Conservation (phyloP, 768 basidiomycete species). For the Steccherinum ochraceum region DNA sequence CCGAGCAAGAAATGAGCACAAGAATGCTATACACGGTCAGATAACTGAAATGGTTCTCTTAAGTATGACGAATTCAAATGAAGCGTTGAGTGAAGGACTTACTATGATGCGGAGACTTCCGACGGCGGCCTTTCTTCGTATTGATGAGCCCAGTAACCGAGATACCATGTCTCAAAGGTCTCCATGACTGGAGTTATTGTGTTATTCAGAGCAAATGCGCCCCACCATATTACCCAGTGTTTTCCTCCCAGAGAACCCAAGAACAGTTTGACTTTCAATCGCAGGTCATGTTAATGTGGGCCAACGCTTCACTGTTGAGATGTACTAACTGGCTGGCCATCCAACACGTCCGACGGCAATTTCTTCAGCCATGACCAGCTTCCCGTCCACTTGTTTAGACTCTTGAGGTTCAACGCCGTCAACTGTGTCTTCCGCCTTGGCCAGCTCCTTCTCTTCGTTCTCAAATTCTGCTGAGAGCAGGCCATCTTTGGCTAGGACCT, state of each 20-base stretch:
- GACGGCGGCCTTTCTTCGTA: constrained; percentile 20
- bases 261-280: constrained; percentile 22
- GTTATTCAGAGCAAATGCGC: constrained; percentile 12
- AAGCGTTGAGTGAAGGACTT: constrained; percentile 5
- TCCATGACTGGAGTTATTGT: constrained; percentile 13
- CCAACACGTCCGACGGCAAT: constrained; percentile 29
- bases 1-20: constrained; percentile 14
- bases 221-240: constrained; percentile 22
- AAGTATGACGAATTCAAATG: neutral
- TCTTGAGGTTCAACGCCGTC: neutral
- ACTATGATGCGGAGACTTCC: constrained; percentile 27
- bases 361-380: constrained; percentile 32
- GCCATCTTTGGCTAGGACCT: constrained; percentile 35
- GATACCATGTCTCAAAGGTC: constrained; percentile 26
- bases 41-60: constrained; percentile 19
- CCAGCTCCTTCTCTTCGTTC: constrained; percentile 18
- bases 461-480: constrained; percentile 23
- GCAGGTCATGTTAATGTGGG: constrained; percentile 8
- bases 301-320: too few species aligned
- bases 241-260: constrained; percentile 22
- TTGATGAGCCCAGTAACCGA: constrained; percentile 31
- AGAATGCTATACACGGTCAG: constrained; percentile 21
- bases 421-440: constrained; percentile 10
- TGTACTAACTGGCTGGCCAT: constrained; percentile 25
- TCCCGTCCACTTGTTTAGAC: constrained; percentile 16